phyloP scores from a whole-genome alignment of 805 yeast species.

The Lipomyces mesembrius region DNA sequence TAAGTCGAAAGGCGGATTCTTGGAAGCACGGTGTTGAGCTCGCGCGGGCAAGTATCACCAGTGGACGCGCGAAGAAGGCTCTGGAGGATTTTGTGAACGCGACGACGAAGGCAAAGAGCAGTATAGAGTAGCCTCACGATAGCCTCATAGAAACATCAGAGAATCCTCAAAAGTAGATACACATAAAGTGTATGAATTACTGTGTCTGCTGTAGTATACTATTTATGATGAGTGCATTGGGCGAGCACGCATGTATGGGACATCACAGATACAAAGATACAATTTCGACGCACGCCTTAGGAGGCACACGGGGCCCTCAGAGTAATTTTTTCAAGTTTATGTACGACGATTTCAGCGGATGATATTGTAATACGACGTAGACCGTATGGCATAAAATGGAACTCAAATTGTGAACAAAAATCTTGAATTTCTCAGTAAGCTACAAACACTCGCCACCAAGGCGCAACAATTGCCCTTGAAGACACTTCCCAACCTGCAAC shows the following conservation, averaged over 20 bases:
- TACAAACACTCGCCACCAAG: background rate
- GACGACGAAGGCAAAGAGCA: constrained; percentile 31
- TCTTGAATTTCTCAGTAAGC: background rate
- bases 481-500: constrained; percentile 52
- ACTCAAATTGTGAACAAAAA: too few relatives aligned
- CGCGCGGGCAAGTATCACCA: constrained; percentile 69
- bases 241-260: too few relatives aligned
- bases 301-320: too few relatives aligned
- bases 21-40: constrained; percentile 80
- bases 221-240: background rate
- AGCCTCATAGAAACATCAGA: too few relatives aligned
- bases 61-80: constrained; percentile 69
- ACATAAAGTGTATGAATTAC: background rate
- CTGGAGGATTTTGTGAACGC: constrained; percentile 59
- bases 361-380: background rate
- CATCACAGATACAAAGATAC: too few relatives aligned
- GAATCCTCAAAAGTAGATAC: too few relatives aligned
- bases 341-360: background rate
- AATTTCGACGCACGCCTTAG: too few relatives aligned
- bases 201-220: background rate
- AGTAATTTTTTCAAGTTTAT: too few relatives aligned
- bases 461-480: constrained; percentile 52
- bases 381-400: background rate
- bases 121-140: constrained; percentile 7
- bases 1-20: constrained; percentile 63